A percentile compares a stretch with the other conserved stretches of the same genome.
Conservation (phyloP, 2,329 filamentous ascomycete species). For the Stenocarpella maydis region DNA sequence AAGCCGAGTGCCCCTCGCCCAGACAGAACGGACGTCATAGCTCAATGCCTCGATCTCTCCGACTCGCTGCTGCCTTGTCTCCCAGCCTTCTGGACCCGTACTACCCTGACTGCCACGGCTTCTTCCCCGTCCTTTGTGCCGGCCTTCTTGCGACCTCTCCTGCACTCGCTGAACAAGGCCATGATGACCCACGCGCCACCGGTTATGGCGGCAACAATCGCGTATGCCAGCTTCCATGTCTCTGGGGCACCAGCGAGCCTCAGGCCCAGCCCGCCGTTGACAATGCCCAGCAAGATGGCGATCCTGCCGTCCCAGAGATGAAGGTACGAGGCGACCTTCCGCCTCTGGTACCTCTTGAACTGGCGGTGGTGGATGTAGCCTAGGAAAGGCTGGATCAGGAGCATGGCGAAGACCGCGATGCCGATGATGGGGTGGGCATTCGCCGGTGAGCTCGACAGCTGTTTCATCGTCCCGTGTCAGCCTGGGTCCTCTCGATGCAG, state of each 20-base stretch:
- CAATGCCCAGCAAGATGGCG: constrained; percentile 51
- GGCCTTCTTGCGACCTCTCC: constrained; percentile 32
- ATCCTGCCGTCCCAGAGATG: constrained; percentile 55
- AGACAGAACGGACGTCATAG: background rate
- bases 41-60: constrained; percentile 2
- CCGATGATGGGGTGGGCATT: constrained; percentile 58
- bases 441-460: constrained; percentile 44
- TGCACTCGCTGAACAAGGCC: constrained; percentile 45
- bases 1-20: background rate
- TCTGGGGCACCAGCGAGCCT: constrained; percentile 45
- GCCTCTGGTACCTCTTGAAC: constrained; percentile 48
- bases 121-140: background rate
- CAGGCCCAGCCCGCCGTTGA: constrained; percentile 55
- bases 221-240: constrained; percentile 47
- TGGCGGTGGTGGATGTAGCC: constrained; percentile 52
- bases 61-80: constrained; percentile 11
- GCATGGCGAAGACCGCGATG: constrained; percentile 48
- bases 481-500: background rate
- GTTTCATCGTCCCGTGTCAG: background rate
- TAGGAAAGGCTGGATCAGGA: constrained; percentile 52
- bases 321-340: constrained; percentile 51
- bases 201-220: constrained; percentile 48
- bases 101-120: background rate
- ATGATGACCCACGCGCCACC: constrained; percentile 49
- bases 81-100: constrained; percentile 3